Evolutionary conservation across 2,329 filamentous ascomycete genomes (phyloP), one percentile per base, ranked within the genome.

Genomic region (Fusarium pseudoanthophilum): DNA sequence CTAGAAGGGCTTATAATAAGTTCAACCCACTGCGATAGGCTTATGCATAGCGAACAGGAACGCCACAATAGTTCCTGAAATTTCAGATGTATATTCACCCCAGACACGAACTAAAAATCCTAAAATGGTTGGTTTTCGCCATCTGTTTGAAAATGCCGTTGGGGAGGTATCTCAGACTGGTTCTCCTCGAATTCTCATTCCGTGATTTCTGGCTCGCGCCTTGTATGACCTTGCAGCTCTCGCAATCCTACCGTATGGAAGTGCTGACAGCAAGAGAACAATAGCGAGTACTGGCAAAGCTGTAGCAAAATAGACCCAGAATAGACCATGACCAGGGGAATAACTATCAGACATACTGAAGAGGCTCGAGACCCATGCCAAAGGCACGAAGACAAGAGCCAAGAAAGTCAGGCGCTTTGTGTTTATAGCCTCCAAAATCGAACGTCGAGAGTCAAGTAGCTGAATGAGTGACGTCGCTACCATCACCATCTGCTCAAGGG

Each of bases 201-300:
- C 16, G 0, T 26, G 16, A 2, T 8, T 36, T 2, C 1, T 14
- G 0, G 5, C 5, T 26, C 30, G 48, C 2, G 16, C 3, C 16
- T 11, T 8, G 2, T 8, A 36, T 10, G 30, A 52, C 6, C 20
- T 0, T 0, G 0, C 8, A 5, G 6, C n/a, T 4, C 0, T 15
- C 8, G 48, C 16, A 18, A 52, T 34, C 4, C 1, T 26, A 0
- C n/a, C 2, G 2, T 64, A 64, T 0, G 24, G 45, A n/a, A 64
- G n/a, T 7, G 16, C 18, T 2, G 61, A 64, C 0, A 61, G 26
- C 0, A 45, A 10, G 0, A 64, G 9, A 0, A 64, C 61, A 14
- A 52, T 1, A 3, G 37, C 20, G 2, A 64, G 20, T 2, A 67
- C 11, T 1, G 51, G 45, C 0, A 67, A 52, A 7, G 16, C 16